Percentiles rank a stretch among this genome's conserved stretches.
These are phyloP conservation scores for Globisporangium mamillatum DNA, from an alignment of 352 stramenopile genomes.

Conservation along the genomic window DNA sequence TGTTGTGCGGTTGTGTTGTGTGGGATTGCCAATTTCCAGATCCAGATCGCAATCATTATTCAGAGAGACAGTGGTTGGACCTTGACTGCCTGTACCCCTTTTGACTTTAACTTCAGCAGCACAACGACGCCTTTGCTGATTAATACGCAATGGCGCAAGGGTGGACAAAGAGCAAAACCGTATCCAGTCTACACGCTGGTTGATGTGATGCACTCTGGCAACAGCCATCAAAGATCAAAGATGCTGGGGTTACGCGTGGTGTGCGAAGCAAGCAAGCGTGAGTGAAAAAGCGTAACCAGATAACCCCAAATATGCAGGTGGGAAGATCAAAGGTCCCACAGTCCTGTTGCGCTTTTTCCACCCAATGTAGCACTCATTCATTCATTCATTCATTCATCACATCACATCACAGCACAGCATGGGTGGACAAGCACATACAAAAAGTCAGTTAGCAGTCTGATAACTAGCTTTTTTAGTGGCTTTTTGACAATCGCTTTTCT, in stretches of 20 bases:
- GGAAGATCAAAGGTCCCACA: neutral
- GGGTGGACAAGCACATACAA: neutral
- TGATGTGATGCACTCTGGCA: neutral
- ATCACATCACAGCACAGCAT: neutral
- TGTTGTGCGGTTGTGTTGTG: neutral
- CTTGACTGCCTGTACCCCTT: neutral
- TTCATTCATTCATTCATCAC: no score
- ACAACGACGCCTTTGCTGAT: neutral
- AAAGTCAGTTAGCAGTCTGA: neutral
- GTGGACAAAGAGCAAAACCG: neutral
- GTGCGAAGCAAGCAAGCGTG: neutral
- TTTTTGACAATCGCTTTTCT: neutral
- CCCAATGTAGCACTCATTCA: neutral
- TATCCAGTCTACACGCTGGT: neutral
- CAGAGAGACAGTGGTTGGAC: neutral
- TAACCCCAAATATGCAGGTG: neutral
- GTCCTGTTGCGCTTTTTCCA: neutral
- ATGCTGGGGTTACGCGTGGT: neutral
- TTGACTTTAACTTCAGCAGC: neutral
- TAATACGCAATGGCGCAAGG: neutral
- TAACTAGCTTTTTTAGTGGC: neutral
- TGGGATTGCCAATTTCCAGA: neutral
- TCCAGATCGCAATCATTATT: neutral
- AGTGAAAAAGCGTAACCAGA: neutral
- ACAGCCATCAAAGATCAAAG: neutral